Conservation (phyloP, 495 filamentous ascomycete species). For the Letharia columbiana region DNA sequence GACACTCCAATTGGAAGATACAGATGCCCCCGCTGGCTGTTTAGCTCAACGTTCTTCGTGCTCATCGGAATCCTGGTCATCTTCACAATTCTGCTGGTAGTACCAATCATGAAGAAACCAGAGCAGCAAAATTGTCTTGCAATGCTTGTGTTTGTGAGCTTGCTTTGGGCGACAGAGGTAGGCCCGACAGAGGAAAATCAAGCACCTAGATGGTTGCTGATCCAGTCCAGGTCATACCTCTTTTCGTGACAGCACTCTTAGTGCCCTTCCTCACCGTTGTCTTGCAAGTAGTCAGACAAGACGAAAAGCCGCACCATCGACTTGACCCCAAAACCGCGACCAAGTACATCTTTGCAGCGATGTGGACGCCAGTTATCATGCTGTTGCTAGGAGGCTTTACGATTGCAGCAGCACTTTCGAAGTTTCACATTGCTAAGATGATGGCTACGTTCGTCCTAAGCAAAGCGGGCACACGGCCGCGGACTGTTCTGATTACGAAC, state of each 20-base stretch:
- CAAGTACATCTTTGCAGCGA: conserved; percentile 75
- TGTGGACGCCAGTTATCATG: conserved; percentile 99
- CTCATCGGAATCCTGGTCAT: conserved; percentile 61
- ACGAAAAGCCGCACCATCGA: conserved; percentile 58
- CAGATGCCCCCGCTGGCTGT: conserved; percentile 68
- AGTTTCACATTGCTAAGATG: conserved; percentile 94
- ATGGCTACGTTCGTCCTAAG: conserved; percentile 96
- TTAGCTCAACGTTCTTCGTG: conserved; percentile 69
- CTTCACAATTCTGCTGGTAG: conserved; percentile 60
- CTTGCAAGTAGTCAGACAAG: conserved; percentile 71
- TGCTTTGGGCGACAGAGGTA: conserved; percentile 96
- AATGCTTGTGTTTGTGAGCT: conserved; percentile 84
- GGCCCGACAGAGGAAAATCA: conserved; percentile 16
- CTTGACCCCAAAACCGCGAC: conserved; percentile 68
- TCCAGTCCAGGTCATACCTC: conserved; percentile 65
- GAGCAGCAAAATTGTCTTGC: conserved; percentile 96
- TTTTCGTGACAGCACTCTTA: conserved; percentile 91
- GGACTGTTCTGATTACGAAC: conserved; percentile 81
- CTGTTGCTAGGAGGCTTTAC: conserved; percentile 93
- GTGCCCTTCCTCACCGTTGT: conserved; percentile 91
- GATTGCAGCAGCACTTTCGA: conserved; percentile 88
- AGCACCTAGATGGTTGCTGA: not conserved
- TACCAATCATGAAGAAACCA: conserved; percentile 70
- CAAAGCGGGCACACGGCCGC: conserved; percentile 85
- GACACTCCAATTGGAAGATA: conserved; percentile 73